Percentiles rank a stretch among this genome's conserved stretches.
phyloP scores from a whole-genome alignment of 73 alveolate species.

The Symbiodinium natans region DNA sequence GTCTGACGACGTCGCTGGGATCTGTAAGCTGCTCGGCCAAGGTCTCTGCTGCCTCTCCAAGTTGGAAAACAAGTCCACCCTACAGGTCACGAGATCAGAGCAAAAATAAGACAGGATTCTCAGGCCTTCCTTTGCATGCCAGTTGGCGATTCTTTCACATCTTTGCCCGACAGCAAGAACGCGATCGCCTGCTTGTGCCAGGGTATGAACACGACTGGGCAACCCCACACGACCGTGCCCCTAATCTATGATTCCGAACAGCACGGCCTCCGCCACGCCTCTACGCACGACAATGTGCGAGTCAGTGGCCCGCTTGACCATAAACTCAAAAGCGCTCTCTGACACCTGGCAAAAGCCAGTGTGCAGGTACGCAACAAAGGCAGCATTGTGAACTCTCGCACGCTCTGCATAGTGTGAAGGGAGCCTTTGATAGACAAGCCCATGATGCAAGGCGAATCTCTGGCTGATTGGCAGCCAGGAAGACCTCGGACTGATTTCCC shows the following conservation, averaged over 20 bases:
- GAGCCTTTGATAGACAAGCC: slow-evolving; percentile 70
- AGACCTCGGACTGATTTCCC: slow-evolving; percentile 22
- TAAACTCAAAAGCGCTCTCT: slow-evolving; percentile 36
- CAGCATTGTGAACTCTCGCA: background rate
- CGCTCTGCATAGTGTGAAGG: background rate
- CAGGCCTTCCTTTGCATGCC: slow-evolving; percentile 59
- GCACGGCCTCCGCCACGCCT: slow-evolving; percentile 86
- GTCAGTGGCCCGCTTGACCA: slow-evolving; percentile 62
- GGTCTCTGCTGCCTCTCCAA: slow-evolving; percentile 51
- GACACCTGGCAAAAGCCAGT: slow-evolving; percentile 28
- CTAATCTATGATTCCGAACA: too few relatives aligned
- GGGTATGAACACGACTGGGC: too few relatives aligned
- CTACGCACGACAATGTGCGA: slow-evolving; percentile 76
- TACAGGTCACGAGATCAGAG: background rate
- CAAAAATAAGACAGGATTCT: too few relatives aligned
- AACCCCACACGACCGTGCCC: too few relatives aligned
- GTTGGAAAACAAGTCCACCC: background rate
- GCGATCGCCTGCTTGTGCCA: slow-evolving; percentile 72
- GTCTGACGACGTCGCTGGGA: slow-evolving; percentile 57
- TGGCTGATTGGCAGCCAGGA: slow-evolving; percentile 55
- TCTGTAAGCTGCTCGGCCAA: slow-evolving; percentile 81
- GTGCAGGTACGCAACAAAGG: background rate
- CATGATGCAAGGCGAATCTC: slow-evolving; percentile 75
- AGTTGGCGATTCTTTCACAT: background rate
- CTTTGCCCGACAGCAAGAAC: slow-evolving; percentile 41